These are phyloP conservation scores for Lolium multiflorum DNA, from an alignment of 176 grass and related monocot genomes.

Conservation along the genomic window DNA sequence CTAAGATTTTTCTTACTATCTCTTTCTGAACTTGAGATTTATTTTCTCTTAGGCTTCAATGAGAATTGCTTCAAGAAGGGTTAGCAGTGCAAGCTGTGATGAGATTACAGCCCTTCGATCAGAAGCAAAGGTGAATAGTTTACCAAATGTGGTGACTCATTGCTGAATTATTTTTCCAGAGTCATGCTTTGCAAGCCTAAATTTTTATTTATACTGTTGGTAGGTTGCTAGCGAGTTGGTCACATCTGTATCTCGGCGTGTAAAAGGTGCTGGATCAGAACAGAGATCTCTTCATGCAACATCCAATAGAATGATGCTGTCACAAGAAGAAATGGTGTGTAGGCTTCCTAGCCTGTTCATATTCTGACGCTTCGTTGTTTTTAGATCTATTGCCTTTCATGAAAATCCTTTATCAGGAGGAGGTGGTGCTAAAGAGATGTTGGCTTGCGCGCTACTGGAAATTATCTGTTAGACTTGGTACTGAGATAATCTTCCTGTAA, in stretches of 20 bases:
- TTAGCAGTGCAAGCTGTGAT: slow-evolving; percentile 49
- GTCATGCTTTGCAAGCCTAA: slow-evolving; percentile 34
- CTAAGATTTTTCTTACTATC: slow-evolving; percentile 31
- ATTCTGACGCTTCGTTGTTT: slow-evolving; percentile 7
- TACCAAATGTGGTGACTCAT: slow-evolving; percentile 44
- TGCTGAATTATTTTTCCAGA: slow-evolving; percentile 19
- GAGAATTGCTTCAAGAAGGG: slow-evolving; percentile 59
- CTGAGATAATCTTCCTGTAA: slow-evolving; percentile 33
- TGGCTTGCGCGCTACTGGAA: slow-evolving; percentile 98
- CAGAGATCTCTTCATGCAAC: slow-evolving; percentile 67
- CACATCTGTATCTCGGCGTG: slow-evolving; percentile 48
- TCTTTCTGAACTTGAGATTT: slow-evolving; percentile 43
- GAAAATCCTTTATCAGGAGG: slow-evolving; percentile 74
- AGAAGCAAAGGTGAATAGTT: slow-evolving; percentile 64
- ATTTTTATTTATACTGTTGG: slow-evolving; percentile 37
- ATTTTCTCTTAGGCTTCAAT: slow-evolving; percentile 58
- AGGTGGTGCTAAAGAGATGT: slow-evolving; percentile 92
- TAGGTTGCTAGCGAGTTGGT: slow-evolving; percentile 56
- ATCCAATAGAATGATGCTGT: slow-evolving; percentile 79
- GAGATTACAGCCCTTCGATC: slow-evolving; percentile 49
- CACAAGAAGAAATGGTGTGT: slow-evolving; percentile 86
- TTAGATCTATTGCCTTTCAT: slow-evolving; percentile 41
- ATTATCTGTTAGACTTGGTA: slow-evolving; percentile 85
- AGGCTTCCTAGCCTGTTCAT: slow-evolving; percentile 30
- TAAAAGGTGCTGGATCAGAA: slow-evolving; percentile 64